phyloP scores from a whole-genome alignment of 345 rosid species.

The Eucalyptus pauciflora region DNA sequence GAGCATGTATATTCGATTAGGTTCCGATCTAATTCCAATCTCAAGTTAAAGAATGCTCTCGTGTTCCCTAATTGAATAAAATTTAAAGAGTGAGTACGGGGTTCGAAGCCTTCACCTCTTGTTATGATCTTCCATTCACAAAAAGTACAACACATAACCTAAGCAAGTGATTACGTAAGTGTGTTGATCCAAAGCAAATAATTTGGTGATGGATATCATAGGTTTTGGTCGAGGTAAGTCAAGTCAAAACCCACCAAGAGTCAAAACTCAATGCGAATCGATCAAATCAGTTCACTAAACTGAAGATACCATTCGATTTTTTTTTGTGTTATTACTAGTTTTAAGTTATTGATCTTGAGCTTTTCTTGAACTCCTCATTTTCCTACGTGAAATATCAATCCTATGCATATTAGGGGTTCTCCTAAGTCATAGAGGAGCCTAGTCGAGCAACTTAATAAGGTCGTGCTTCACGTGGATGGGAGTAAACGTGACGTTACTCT shows the following conservation, averaged over 20 bases:
- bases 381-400: not conserved
- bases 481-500: not conserved
- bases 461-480: not conserved
- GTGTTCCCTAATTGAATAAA: not conserved
- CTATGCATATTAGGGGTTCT: not conserved
- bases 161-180: not conserved
- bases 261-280: not conserved
- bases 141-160: not conserved
- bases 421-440: not conserved
- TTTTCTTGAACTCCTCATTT: not conserved
- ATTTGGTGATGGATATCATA: accelerated
- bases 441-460: not conserved
- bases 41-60: not conserved
- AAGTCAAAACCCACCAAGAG: not conserved
- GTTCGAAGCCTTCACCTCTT: not conserved
- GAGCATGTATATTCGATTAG: not conserved
- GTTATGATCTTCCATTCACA: not conserved
- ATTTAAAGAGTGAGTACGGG: accelerated
- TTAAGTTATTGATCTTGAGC: not conserved
- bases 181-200: not conserved
- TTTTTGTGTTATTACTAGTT: not conserved
- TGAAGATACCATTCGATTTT: not conserved
- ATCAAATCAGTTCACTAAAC: not conserved
- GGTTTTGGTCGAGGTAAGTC: not conserved
- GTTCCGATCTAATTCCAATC: not conserved